phyloP scores from a whole-genome alignment of 1,139 yeast genomes.

The Yamadazyma friedrichii region DNA sequence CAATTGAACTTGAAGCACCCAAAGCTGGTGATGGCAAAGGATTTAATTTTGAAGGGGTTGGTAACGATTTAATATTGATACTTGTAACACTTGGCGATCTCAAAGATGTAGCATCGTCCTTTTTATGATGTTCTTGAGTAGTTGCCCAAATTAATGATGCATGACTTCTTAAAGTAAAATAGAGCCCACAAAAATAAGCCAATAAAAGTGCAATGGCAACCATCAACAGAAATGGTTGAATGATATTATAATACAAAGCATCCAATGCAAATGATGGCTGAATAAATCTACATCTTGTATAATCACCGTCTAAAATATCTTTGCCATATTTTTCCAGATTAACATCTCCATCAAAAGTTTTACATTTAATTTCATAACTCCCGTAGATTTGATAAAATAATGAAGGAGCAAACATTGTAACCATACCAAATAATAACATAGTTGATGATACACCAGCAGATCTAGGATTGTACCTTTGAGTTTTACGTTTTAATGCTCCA shows the following conservation, averaged over 20 bases:
- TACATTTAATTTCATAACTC: slow-evolving; percentile 75
- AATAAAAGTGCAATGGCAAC: slow-evolving; percentile 80
- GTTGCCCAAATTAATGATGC: slow-evolving; percentile 95
- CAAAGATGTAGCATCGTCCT: slow-evolving; percentile 13
- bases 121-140: slow-evolving; percentile 32
- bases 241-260: slow-evolving; percentile 59
- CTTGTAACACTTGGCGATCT: slow-evolving; percentile 25
- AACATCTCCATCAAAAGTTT: slow-evolving; percentile 32
- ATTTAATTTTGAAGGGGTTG: not conserved
- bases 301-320: slow-evolving; percentile 29
- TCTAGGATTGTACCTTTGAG: slow-evolving; percentile 92
- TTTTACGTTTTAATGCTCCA: slow-evolving; percentile 86
- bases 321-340: slow-evolving; percentile 2
- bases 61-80: slow-evolving; percentile 19
- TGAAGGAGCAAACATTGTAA: slow-evolving; percentile 93
- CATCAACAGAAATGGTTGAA: slow-evolving; percentile 78
- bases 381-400: slow-evolving; percentile 90
- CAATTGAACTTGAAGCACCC: slow-evolving; percentile 9
- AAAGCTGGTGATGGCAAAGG: slow-evolving; percentile 20
- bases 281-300: slow-evolving; percentile 73
- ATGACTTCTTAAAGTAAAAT: slow-evolving; percentile 92
- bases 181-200: slow-evolving; percentile 86
- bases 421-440: slow-evolving; percentile 86
- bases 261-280: slow-evolving; percentile 73
- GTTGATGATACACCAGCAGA: slow-evolving; percentile 98